Percentiles rank a stretch among this genome's conserved stretches.
Conservation (phyloP, 495 filamentous ascomycete genomes). For the Xylaria bambusicola region DNA sequence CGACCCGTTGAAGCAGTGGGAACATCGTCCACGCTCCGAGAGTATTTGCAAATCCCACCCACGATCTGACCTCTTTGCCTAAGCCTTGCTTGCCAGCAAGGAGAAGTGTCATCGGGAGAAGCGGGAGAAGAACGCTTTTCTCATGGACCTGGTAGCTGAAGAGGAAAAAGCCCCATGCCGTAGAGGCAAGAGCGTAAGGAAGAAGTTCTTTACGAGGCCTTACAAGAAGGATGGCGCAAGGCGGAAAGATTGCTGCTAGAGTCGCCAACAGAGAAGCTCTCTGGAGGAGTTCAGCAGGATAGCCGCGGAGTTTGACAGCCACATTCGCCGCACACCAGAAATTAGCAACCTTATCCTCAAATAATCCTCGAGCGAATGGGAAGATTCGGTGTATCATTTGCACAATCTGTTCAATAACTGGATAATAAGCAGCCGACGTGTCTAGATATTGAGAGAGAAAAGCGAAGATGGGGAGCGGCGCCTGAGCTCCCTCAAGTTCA, state of each 20-base stretch:
- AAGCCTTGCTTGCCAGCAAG: conserved; percentile 77
- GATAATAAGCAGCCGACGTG: conserved; percentile 67
- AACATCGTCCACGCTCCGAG: conserved; percentile 94
- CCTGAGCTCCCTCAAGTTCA: conserved; percentile 50
- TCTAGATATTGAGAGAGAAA: conserved; percentile 61
- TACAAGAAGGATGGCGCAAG: conserved; percentile 76
- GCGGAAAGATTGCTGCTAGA: conserved; percentile 70
- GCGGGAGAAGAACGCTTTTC: conserved; percentile 88
- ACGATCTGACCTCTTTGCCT: conserved; percentile 71
- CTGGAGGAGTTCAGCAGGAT: conserved; percentile 68
- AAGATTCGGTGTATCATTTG: conserved; percentile 90
- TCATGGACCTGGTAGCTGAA: conserved; percentile 98
- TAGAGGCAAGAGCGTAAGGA: conserved; percentile 74
- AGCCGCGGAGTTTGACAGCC: conserved; percentile 78
- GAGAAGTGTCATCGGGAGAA: conserved; percentile 88
- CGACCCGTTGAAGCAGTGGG: conserved; percentile 82
- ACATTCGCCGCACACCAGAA: conserved; percentile 94
- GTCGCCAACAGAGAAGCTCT: conserved; percentile 76
- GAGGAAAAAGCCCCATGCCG: conserved; percentile 95
- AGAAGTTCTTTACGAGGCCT: conserved; percentile 75
- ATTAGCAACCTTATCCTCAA: conserved; percentile 98
- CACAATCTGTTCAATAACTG: conserved; percentile 68
- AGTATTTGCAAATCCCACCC: conserved; percentile 91
- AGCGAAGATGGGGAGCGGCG: conserved; percentile 59
- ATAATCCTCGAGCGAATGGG: conserved; percentile 89